phyloP scores from a whole-genome alignment of 1,284 basidiomycete species.

The Hymenochaete sp. region DNA sequence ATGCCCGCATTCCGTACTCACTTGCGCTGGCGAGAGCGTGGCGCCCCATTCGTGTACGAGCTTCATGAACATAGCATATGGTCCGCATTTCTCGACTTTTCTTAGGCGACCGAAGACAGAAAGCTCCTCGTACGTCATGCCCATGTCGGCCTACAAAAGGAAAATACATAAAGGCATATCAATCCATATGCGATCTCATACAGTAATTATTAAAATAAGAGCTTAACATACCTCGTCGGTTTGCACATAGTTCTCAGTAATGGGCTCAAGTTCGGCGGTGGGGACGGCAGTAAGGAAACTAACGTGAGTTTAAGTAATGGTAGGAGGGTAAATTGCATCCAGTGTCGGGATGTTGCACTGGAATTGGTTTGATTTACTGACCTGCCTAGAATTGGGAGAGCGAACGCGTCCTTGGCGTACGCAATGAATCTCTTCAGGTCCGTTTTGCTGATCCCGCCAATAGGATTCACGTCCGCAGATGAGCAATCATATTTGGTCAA shows the following conservation, averaged over 20 bases:
- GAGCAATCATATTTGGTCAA: constrained; percentile 97
- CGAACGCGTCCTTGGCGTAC: constrained; percentile 72
- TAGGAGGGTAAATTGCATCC: too few species aligned
- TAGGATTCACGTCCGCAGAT: constrained; percentile 95
- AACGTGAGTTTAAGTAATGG: not conserved
- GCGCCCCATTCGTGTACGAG: constrained; percentile 88
- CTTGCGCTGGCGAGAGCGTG: constrained; percentile 71
- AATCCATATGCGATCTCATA: not conserved
- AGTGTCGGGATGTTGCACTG: too few species aligned
- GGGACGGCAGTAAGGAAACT: constrained; percentile 91
- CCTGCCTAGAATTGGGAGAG: constrained; percentile 78
- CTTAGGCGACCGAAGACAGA: constrained; percentile 88
- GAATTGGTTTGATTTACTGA: too few species aligned
- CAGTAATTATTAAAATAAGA: too few species aligned
- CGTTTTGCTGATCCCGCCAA: constrained; percentile 96
- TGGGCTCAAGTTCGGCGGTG: constrained; percentile 94
- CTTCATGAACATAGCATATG: constrained; percentile 95
- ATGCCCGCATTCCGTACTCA: too few species aligned
- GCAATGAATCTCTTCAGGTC: constrained; percentile 95
- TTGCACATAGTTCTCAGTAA: constrained; percentile 89
- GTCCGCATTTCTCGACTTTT: constrained; percentile 95
- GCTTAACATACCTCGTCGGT: constrained; percentile 72
- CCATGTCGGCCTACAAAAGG: constrained; percentile 77
- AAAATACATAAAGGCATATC: not conserved
- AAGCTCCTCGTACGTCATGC: constrained; percentile 98